phyloP scores from a whole-genome alignment of 257 asterid species.

The Gardenia jasminoides region DNA sequence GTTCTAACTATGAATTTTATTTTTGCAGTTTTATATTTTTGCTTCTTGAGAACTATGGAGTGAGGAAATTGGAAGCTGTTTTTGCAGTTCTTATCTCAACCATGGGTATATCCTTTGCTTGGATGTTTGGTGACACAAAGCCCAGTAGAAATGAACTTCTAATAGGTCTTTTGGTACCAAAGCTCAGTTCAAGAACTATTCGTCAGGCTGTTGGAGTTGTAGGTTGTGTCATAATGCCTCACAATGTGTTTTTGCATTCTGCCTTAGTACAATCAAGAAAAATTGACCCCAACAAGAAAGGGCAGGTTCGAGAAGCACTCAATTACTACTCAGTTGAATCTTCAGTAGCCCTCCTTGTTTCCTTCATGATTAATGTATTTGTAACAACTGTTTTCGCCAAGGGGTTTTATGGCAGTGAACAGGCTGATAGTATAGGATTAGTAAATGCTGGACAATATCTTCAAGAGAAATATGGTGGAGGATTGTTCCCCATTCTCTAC shows the following conservation, averaged over 20 bases:
- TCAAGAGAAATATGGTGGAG: constrained; percentile 92
- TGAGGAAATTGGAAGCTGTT: constrained; percentile 97
- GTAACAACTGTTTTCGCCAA: constrained; percentile 95
- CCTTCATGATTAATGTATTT: constrained; percentile 85
- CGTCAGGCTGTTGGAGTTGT: constrained; percentile 99
- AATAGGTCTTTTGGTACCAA: constrained; percentile 84
- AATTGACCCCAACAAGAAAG: constrained; percentile 70
- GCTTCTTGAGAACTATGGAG: constrained; percentile 98
- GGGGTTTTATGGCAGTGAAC: constrained; percentile 79
- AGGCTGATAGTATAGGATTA: constrained; percentile 77
- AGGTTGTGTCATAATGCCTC: constrained; percentile 99
- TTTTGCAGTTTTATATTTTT: constrained; percentile 77
- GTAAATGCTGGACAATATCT: constrained; percentile 95
- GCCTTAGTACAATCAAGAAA: constrained; percentile 93
- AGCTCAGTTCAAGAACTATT: constrained; percentile 84
- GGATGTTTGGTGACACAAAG: constrained; percentile 97
- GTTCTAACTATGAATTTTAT: constrained; percentile 22
- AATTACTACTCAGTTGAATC: constrained; percentile 82
- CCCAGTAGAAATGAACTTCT: constrained; percentile 75
- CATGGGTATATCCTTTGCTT: constrained; percentile 91
- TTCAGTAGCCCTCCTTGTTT: constrained; percentile 76
- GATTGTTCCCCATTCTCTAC: constrained; percentile 82
- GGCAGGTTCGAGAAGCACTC: constrained; percentile 84
- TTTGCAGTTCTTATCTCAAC: constrained; percentile 91
- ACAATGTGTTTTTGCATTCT: constrained; percentile 91